These are phyloP conservation scores for Leonotis leonurus DNA, from an alignment of 257 asterid species.

Conservation along the genomic window DNA sequence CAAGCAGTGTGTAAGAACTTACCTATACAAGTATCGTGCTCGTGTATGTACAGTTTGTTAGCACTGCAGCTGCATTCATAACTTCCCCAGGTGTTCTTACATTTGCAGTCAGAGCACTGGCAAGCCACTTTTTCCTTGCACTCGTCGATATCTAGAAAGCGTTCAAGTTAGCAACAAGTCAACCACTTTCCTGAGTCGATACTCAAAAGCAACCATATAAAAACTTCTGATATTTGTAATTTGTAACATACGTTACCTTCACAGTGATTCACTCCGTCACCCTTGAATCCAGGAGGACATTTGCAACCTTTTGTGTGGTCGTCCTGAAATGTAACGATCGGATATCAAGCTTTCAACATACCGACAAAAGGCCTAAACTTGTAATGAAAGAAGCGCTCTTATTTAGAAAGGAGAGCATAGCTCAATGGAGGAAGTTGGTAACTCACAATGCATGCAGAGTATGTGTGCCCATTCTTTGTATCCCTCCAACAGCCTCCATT, in stretches of 20 bases:
- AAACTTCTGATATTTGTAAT: not conserved
- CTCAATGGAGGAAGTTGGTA: not conserved
- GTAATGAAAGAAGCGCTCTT: not conserved
- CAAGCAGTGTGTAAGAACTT: constrained; percentile 9
- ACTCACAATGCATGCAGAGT: constrained; percentile 91
- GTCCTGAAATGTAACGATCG: constrained; percentile 37
- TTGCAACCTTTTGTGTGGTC: constrained; percentile 74
- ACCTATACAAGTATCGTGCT: constrained; percentile 89
- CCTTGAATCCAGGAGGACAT: constrained; percentile 92
- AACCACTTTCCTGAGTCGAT: not conserved
- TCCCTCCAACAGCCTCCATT: constrained; percentile 94
- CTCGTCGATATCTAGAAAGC: constrained; percentile 63
- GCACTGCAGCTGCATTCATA: constrained; percentile 71
- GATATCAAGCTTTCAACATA: not conserved
- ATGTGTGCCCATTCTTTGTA: constrained; percentile 57
- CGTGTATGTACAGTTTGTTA: constrained; percentile 65
- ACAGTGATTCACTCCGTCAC: constrained; percentile 78
- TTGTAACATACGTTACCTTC: constrained; percentile 47
- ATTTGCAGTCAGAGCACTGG: constrained; percentile 71
- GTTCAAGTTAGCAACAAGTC: constrained; percentile 10
- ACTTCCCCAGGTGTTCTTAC: constrained; percentile 93
- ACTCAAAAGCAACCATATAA: constrained; percentile 2
- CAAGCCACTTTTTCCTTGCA: constrained; percentile 77
- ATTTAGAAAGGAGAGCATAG: not conserved
- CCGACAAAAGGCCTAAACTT: not conserved